Percentiles rank a stretch among this genome's conserved stretches.
Evolutionary conservation across 345 rosid genomes (phyloP).

Genomic region (Rhodamnia rubescens): DNA sequence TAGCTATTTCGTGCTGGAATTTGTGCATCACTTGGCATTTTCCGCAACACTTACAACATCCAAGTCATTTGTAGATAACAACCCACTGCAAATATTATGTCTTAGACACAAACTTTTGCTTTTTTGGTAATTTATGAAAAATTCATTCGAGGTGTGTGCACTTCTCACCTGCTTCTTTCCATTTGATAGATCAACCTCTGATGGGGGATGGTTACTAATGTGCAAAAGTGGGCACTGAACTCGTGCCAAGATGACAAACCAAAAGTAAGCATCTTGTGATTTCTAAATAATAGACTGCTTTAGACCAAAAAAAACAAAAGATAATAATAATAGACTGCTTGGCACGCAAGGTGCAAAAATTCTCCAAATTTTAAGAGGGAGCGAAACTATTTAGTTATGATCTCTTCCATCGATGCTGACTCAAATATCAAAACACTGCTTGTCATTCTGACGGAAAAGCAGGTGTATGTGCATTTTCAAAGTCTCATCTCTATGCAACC

Average conservation of each 20-base stretch:
- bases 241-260: background rate
- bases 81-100: no score
- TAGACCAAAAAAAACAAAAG: no score
- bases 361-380: background rate
- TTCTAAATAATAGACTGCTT: background rate
- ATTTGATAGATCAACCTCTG: slow-evolving; percentile 44
- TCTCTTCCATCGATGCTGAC: background rate
- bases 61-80: no score
- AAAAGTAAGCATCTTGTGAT: background rate
- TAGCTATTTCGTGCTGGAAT: no score
- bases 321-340: no score
- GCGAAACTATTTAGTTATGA: background rate
- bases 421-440: background rate
- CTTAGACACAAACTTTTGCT: background rate
- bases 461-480: background rate
- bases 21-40: no score
- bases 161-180: slow-evolving; percentile 61
- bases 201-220: slow-evolving; percentile 81
- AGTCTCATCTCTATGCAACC: background rate
- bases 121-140: background rate
- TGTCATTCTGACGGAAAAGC: background rate
- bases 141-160: background rate
- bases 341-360: background rate
- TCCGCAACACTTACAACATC: background rate
- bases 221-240: slow-evolving; percentile 86